Percentiles rank a stretch among this genome's conserved stretches.
Conservation (phyloP, 768 basidiomycete genomes). For the Kwoniella botswanensis region DNA sequence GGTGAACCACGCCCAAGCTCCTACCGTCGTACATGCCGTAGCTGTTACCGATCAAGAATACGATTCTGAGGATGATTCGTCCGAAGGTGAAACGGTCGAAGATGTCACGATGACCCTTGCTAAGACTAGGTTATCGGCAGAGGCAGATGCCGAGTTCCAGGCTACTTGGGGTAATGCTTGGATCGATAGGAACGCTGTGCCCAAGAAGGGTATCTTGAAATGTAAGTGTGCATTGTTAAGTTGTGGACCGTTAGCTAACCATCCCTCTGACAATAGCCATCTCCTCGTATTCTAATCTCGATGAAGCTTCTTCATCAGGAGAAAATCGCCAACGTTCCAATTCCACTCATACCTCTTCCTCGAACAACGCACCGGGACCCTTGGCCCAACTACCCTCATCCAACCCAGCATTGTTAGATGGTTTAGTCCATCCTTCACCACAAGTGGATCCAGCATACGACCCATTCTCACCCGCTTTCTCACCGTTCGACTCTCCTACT, state of each 20-base stretch:
- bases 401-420: constrained; percentile 63
- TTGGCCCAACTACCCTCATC: constrained; percentile 72
- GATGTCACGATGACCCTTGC: constrained; percentile 50
- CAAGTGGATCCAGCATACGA: constrained; percentile 45
- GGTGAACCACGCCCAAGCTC: constrained; percentile 65
- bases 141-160: constrained; percentile 65
- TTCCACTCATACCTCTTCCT: constrained; percentile 67
- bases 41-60: constrained; percentile 61
- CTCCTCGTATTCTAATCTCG: constrained; percentile 24
- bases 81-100: constrained; percentile 60
- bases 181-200: constrained; percentile 67
- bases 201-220: constrained; percentile 87
- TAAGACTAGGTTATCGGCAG: constrained; percentile 30
- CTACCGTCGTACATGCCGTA: constrained; percentile 52
- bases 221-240: constrained; percentile 62
- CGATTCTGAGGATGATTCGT: constrained; percentile 67
- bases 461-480: constrained; percentile 65
- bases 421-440: constrained; percentile 23
- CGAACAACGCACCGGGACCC: constrained; percentile 68
- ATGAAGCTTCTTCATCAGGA: constrained; percentile 8
- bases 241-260: neutral
- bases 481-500: constrained; percentile 61
- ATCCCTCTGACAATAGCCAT: constrained; percentile 15
- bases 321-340: constrained; percentile 66
- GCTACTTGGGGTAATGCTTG: constrained; percentile 71